Base-by-base conservation (phyloP, 2,329 filamentous ascomycete species). In the Bertia moriformis region DNA sequence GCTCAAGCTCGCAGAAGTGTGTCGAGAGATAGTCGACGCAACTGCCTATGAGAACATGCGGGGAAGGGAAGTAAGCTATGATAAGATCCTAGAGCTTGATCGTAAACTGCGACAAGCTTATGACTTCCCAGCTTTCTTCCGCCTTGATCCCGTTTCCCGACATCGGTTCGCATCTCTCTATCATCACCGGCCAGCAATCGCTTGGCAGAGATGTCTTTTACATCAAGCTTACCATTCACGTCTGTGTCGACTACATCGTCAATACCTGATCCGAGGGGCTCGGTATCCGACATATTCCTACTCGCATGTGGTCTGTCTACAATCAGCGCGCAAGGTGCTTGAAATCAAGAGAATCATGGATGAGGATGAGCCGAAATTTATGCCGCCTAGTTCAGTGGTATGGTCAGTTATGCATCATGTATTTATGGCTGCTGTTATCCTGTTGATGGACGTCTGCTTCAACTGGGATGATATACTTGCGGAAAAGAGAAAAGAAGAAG, bases 361-460 rank as follows among this genome's bases (percentile, higher is more conserved):
- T 18, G 47, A 51, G 18, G 49, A 54, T 3, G 49, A 52, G 17
- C 48, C 50, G 0, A 39, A 38, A 4, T 48, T 53, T 14, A 45
- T 38, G 3, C 50, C 48, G 4, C 49, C 48, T 14, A 52, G 47
- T 24, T 52, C 48, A 1, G 46, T 45, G 3, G 46, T 52, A n/a
- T 59, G 55, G 54, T 46, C 52, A 2, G 48, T 59, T 3, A 53
- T 56, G 46, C 54, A 62, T 41, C 58, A 61, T 37, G 51, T 61
- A 0, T 61, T 61, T 38, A 53, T 61, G 46, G 58, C 58, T 2
- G 53, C 56, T 1, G 54, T 57, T 1, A 54, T 58, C 4, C 39
- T 62, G 13, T 42, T 60, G 4, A 56, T 61, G 41, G 59, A 62
- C 24, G 48, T 58, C 0, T 61, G 57, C 40, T 59, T 59, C 44